Percentiles rank a stretch among this genome's conserved stretches.
Conservation (phyloP, 768 basidiomycete species). For the Pleurotus sapidus region DNA sequence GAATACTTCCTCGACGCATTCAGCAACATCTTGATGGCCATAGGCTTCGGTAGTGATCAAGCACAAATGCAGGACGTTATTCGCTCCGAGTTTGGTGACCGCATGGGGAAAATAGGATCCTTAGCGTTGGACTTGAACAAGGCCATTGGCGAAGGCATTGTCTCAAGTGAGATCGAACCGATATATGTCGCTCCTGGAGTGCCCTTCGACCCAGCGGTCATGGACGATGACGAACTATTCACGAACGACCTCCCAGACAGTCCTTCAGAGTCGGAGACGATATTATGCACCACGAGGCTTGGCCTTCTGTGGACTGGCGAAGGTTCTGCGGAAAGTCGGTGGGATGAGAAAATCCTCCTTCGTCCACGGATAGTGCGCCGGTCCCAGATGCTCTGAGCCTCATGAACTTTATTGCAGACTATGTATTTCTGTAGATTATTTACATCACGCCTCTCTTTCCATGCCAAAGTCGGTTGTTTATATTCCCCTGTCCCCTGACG, state of each 20-base stretch:
- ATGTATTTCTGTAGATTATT: too few species aligned
- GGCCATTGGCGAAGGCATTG: slow-evolving; percentile 57
- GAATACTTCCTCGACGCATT: slow-evolving; percentile 36
- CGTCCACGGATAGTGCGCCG: slow-evolving; percentile 51
- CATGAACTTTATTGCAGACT: too few species aligned
- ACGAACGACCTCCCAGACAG: slow-evolving; percentile 10
- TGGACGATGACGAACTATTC: slow-evolving; percentile 38
- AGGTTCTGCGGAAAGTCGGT: slow-evolving; percentile 31
- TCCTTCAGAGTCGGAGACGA: slow-evolving; percentile 22
- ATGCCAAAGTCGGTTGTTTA: too few species aligned
- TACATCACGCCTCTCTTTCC: too few species aligned
- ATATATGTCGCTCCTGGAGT: slow-evolving; percentile 41
- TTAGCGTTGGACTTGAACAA: slow-evolving; percentile 50
- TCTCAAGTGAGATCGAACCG: slow-evolving; percentile 54
- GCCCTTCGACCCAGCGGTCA: slow-evolving; percentile 32
- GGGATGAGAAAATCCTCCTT: slow-evolving; percentile 45
- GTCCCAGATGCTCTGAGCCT: background rate
- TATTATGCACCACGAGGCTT: slow-evolving; percentile 58
- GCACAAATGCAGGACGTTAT: slow-evolving; percentile 35
- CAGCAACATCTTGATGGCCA: slow-evolving; percentile 36
- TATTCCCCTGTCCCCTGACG: too few species aligned
- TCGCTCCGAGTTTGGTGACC: slow-evolving; percentile 38
- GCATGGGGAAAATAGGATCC: slow-evolving; percentile 39
- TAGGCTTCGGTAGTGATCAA: slow-evolving; percentile 30
- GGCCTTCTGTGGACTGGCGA: slow-evolving; percentile 40